A percentile compares a stretch with the other conserved stretches of the same genome.
Conservation (phyloP, 2,329 filamentous ascomycete genomes). For the Aspergillus intermedius region DNA sequence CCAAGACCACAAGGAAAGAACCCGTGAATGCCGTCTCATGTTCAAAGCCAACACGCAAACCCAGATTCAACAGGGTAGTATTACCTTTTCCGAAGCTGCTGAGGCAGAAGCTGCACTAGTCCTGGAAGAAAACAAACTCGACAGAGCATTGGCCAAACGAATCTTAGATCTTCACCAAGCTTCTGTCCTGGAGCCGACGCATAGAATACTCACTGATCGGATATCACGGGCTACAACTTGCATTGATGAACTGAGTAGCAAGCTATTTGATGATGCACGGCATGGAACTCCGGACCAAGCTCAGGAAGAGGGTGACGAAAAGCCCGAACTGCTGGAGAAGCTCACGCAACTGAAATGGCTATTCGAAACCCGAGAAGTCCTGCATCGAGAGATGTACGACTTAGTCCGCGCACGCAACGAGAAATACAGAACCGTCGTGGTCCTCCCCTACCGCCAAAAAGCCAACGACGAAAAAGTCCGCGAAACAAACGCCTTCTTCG, state of each 20-base stretch:
- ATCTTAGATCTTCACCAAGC: slow-evolving; percentile 82
- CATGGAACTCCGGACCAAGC: slow-evolving; percentile 69
- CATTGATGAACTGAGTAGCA: slow-evolving; percentile 68
- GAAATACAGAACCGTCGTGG: slow-evolving; percentile 75
- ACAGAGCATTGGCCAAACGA: slow-evolving; percentile 66
- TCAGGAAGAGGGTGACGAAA: slow-evolving; percentile 91
- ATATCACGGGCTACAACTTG: slow-evolving; percentile 67
- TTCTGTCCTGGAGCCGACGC: slow-evolving; percentile 74
- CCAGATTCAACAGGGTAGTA: slow-evolving; percentile 69
- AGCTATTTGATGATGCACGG: slow-evolving; percentile 66
- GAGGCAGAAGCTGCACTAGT: slow-evolving; percentile 71
- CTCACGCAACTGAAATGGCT: slow-evolving; percentile 94
- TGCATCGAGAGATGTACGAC: slow-evolving; percentile 80
- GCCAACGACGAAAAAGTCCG: slow-evolving; percentile 72
- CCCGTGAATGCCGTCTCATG: slow-evolving; percentile 56
- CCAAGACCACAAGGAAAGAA: slow-evolving; percentile 45
- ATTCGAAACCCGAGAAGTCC: slow-evolving; percentile 82
- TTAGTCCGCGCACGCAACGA: slow-evolving; percentile 78
- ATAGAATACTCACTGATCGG: slow-evolving; percentile 69
- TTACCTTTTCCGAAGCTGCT: slow-evolving; percentile 77
- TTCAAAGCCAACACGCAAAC: slow-evolving; percentile 70
- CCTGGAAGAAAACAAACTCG: slow-evolving; percentile 60
- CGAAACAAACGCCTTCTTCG: slow-evolving; percentile 76
- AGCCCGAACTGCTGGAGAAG: slow-evolving; percentile 89
- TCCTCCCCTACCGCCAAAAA: slow-evolving; percentile 69